Percentiles rank a stretch among this genome's conserved stretches.
Evolutionary conservation across 306 rosid genomes (phyloP).

Genomic region (Astragalus membranaceus): DNA sequence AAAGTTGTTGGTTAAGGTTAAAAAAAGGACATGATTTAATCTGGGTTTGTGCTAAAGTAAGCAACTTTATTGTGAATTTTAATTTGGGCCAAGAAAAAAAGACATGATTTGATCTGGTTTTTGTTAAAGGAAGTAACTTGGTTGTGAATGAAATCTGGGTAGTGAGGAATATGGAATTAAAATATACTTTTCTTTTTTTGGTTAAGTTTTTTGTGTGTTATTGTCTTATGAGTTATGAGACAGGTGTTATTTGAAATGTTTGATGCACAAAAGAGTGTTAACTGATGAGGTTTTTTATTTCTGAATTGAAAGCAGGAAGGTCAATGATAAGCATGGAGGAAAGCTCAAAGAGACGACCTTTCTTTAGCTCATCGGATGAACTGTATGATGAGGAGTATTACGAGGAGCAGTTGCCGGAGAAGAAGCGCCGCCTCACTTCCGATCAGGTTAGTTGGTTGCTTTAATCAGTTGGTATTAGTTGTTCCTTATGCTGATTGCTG

Average conservation of each 20-base stretch:
- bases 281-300: conserved; percentile 3
- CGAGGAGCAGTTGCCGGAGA: conserved; percentile 89
- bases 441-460: conserved; percentile 57
- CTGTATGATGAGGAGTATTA: conserved; percentile 80
- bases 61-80: conserved; percentile 17
- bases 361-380: conserved; percentile 79
- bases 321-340: conserved; percentile 72
- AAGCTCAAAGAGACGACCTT: conserved; percentile 65
- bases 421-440: conserved; percentile 91
- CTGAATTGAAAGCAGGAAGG: conserved; percentile 41
- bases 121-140: conserved; percentile 19
- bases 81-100: neutral
- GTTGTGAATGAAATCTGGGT: conserved; percentile 5
- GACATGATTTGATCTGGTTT: neutral
- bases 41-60: conserved; percentile 10
- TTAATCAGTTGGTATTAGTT: neutral
- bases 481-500: neutral
- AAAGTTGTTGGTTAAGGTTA: neutral
- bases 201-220: neutral
- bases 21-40: neutral
- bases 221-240: neutral
- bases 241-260: neutral
- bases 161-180: neutral
- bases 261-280: neutral
- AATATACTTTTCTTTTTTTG: neutral